Percentiles rank a stretch among this genome's conserved stretches.
Evolutionary conservation across 2,329 filamentous ascomycete genomes (phyloP).

Genomic region (Aureobasidium pullulans): DNA sequence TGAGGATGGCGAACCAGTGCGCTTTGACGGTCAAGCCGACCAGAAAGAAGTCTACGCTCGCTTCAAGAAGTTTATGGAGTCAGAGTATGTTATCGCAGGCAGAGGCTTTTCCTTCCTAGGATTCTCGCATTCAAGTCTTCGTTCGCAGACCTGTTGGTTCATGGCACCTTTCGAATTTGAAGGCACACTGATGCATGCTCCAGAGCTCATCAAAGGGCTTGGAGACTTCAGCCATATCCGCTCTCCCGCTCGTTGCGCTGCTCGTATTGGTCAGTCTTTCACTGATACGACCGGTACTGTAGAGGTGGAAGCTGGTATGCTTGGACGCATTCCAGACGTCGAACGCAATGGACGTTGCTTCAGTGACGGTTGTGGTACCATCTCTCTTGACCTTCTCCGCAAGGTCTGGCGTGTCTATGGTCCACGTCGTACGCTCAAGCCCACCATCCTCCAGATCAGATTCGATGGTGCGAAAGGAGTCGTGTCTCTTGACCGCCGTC

Average conservation of each 20-base stretch:
- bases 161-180: constrained; percentile 41
- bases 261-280: constrained; percentile 59
- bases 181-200: constrained; percentile 28
- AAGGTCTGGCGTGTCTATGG: constrained; percentile 54
- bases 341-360: constrained; percentile 54
- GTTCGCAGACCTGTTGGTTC: constrained; percentile 65
- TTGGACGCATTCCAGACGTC: constrained; percentile 30
- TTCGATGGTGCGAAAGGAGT: constrained; percentile 70
- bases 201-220: constrained; percentile 37
- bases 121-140: constrained; percentile 71
- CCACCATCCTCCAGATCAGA: constrained; percentile 68
- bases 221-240: constrained; percentile 46
- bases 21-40: constrained; percentile 46
- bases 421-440: constrained; percentile 35
- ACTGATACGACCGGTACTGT: constrained; percentile 65
- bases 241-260: constrained; percentile 51
- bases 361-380: constrained; percentile 71
- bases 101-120: constrained; percentile 61
- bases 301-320: constrained; percentile 33
- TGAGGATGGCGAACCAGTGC: constrained; percentile 60
- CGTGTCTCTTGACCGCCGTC: constrained; percentile 58
- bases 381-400: constrained; percentile 54
- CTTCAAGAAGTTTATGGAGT: constrained; percentile 53
- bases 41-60: constrained; percentile 46
- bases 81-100: constrained; percentile 58